Conservation (phyloP, 371 early-diverging fungal genomes). For the Dinochytrium kinnereticum region DNA sequence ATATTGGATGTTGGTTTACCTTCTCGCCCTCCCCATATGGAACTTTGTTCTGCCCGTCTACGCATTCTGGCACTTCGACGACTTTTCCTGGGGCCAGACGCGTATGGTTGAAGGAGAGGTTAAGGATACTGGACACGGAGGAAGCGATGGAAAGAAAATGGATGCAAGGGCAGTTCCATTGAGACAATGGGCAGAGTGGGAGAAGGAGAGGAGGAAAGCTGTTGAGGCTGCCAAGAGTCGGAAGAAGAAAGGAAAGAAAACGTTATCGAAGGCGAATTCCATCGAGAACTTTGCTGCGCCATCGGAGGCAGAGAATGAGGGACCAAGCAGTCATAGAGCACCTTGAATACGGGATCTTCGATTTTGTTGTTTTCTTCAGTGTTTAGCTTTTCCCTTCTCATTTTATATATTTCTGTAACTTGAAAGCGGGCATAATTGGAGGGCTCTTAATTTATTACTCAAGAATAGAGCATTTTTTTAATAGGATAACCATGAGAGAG, state of each 20-base stretch:
- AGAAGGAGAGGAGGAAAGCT: slow-evolving; percentile 19
- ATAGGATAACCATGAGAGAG: too few species aligned
- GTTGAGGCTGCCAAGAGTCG: slow-evolving; percentile 18
- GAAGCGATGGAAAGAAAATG: slow-evolving; percentile 41
- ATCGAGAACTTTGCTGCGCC: neutral
- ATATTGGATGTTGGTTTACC: slow-evolving; percentile 95
- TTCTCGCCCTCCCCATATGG: slow-evolving; percentile 94
- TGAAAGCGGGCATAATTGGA: too few species aligned
- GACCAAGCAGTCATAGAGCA: too few species aligned
- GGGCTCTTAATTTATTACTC: too few species aligned
- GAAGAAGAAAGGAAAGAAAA: slow-evolving; percentile 12
- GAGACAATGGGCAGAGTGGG: slow-evolving; percentile 40
- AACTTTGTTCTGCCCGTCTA: slow-evolving; percentile 95
- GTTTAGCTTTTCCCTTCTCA: too few species aligned
- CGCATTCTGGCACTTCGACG: slow-evolving; percentile 99
- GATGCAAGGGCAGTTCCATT: slow-evolving; percentile 35
- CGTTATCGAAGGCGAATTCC: neutral
- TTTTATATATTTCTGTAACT: too few species aligned
- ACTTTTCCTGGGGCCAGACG: slow-evolving; percentile 98
- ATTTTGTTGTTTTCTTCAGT: too few species aligned
- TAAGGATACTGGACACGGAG: slow-evolving; percentile 45
- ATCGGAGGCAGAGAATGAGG: neutral
- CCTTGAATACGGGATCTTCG: too few species aligned
- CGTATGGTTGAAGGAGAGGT: slow-evolving; percentile 79
- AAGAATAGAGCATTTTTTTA: too few species aligned